phyloP scores from a whole-genome alignment of 495 filamentous ascomycete species.

The Terfezia claveryi region DNA sequence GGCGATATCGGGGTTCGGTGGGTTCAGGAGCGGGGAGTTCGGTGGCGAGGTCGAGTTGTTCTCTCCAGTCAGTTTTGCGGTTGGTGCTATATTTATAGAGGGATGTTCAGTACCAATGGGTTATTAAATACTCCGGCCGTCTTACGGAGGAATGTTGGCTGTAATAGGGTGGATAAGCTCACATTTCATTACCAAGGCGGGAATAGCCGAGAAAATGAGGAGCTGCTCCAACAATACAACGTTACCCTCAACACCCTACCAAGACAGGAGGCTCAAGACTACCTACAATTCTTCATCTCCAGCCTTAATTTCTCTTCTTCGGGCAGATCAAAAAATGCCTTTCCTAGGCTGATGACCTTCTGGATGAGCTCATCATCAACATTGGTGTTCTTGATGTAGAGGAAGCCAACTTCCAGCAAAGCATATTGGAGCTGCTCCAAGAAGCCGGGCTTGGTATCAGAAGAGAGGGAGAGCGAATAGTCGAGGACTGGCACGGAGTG shows the following conservation, averaged over 20 bases:
- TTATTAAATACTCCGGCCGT: no score
- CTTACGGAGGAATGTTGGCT: background rate
- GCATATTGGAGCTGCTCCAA: slow-evolving; percentile 51
- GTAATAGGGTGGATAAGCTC: background rate
- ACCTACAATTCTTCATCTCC: slow-evolving; percentile 13
- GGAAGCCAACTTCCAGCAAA: slow-evolving; percentile 74
- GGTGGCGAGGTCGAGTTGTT: slow-evolving; percentile 78
- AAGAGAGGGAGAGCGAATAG: slow-evolving; percentile 37
- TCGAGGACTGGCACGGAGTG: slow-evolving; percentile 62
- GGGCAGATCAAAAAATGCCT: slow-evolving; percentile 62
- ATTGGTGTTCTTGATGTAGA: slow-evolving; percentile 74
- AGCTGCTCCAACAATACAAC: background rate
- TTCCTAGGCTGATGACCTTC: slow-evolving; percentile 44
- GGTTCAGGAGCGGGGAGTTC: slow-evolving; percentile 44
- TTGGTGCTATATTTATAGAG: slow-evolving; percentile 20
- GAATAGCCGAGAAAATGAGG: slow-evolving; percentile 37
- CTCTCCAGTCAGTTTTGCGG: slow-evolving; percentile 43
- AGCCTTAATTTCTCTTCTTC: slow-evolving; percentile 44
- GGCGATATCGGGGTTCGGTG: slow-evolving; percentile 48
- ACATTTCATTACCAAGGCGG: slow-evolving; percentile 37
- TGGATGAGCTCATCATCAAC: slow-evolving; percentile 43
- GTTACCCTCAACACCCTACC: background rate
- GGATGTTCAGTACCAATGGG: background rate
- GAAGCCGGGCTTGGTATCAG: slow-evolving; percentile 53
- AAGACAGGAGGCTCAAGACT: slow-evolving; percentile 13